Conservation (phyloP, 805 yeast genomes). For the Starmerella davenportii region DNA sequence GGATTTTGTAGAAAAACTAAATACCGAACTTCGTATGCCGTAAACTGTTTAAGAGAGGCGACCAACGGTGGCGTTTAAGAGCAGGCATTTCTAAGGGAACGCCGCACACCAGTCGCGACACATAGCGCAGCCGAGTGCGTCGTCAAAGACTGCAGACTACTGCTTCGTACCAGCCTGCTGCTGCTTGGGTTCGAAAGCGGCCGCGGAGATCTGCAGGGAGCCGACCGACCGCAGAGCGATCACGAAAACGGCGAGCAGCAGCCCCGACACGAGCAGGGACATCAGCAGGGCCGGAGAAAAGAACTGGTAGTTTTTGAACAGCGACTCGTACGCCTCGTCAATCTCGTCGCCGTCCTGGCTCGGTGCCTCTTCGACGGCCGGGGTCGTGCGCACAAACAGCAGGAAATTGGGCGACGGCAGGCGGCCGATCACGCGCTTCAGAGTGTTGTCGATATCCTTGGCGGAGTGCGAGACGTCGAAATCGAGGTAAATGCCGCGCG, state of each 20-base stretch:
- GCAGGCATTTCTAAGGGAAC: no score
- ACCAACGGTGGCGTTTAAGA: no score
- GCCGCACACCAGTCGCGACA: no score
- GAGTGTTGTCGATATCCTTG: slow-evolving; percentile 15
- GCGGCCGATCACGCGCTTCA: slow-evolving; percentile 19
- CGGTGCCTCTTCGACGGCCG: slow-evolving; percentile 5
- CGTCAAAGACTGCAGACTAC: no score
- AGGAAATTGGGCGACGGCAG: slow-evolving; percentile 22
- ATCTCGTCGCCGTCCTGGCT: not conserved
- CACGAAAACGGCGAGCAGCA: slow-evolving; percentile 29
- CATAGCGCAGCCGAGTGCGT: no score
- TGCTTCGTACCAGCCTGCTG: no score
- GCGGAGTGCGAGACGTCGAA: slow-evolving; percentile 19
- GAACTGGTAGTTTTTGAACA: slow-evolving; percentile 49
- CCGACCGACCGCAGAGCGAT: slow-evolving; percentile 9
- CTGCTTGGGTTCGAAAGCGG: slow-evolving; percentile 13
- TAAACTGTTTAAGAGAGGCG: no score
- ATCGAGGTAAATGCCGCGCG: slow-evolving; percentile 43
- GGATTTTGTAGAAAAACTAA: no score
- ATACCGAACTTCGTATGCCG: no score
- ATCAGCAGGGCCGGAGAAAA: slow-evolving; percentile 71
- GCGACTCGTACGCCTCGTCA: slow-evolving; percentile 15
- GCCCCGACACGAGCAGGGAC: slow-evolving; percentile 45
- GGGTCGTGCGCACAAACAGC: slow-evolving; percentile 23
- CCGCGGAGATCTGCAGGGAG: slow-evolving; percentile 11